Evolutionary conservation across 2,329 filamentous ascomycete genomes (phyloP).

Genomic region (Penicillium hesseltinei): DNA sequence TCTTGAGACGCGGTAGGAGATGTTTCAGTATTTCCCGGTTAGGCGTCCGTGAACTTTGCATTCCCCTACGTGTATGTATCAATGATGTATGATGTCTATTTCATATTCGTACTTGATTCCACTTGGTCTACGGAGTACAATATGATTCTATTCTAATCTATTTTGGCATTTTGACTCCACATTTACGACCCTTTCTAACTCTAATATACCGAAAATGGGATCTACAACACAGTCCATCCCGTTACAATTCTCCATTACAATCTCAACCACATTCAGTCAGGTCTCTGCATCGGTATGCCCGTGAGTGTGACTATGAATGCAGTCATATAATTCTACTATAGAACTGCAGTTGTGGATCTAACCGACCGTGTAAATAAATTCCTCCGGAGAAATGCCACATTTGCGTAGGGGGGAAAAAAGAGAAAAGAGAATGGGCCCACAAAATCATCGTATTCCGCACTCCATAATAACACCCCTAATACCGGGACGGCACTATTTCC

Average conservation of each 20-base stretch:
- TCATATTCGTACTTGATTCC: background rate
- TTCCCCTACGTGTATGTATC: background rate
- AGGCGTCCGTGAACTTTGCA: background rate
- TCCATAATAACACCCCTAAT: background rate
- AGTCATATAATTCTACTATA: background rate
- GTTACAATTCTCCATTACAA: background rate
- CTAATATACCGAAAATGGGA: background rate
- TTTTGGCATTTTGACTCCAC: background rate
- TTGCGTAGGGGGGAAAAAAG: background rate
- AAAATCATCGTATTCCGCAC: background rate
- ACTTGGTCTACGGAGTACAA: background rate
- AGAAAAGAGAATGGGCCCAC: background rate
- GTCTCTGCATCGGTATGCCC: conserved; percentile 1
- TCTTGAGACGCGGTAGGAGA: background rate
- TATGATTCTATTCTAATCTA: background rate
- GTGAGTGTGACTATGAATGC: background rate
- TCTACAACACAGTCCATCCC: background rate
- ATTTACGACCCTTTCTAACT: background rate
- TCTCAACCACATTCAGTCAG: background rate
- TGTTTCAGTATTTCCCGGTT: background rate
- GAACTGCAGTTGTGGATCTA: background rate
- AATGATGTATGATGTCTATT: conserved; percentile 1
- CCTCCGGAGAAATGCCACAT: background rate
- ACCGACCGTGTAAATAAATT: background rate
- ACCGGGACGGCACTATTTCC: background rate